phyloP scores from a whole-genome alignment of 768 basidiomycete species.

The Termitomyces heimii region DNA sequence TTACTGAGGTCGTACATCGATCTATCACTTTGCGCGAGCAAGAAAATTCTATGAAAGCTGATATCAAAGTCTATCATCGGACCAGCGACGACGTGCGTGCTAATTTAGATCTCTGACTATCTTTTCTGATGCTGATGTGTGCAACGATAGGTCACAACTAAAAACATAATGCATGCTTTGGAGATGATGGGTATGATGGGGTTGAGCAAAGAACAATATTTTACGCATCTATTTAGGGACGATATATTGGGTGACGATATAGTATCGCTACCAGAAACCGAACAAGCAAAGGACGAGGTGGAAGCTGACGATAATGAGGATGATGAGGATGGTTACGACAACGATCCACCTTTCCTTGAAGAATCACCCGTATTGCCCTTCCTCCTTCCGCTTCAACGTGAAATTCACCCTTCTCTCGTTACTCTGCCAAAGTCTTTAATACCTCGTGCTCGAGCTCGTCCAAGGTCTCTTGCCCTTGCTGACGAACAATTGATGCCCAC shows the following conservation, averaged over 20 bases:
- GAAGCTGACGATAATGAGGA: constrained; percentile 2
- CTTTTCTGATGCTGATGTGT: not conserved
- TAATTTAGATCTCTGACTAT: not conserved
- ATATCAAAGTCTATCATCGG: constrained; percentile 55
- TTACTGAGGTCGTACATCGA: constrained; percentile 42
- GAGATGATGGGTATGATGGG: constrained; percentile 36
- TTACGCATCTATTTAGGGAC: constrained; percentile 25
- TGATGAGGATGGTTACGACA: constrained; percentile 5
- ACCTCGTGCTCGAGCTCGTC: not conserved
- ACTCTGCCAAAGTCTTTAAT: constrained; percentile 10
- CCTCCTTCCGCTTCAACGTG: constrained; percentile 18
- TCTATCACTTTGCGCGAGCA: constrained; percentile 53
- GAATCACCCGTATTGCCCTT: constrained; percentile 5
- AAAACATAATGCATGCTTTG: constrained; percentile 44
- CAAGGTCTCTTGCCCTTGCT: not conserved
- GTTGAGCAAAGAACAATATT: constrained; percentile 33
- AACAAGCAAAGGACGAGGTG: constrained; percentile 2
- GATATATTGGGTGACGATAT: constrained; percentile 12
- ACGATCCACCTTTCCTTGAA: constrained; percentile 5
- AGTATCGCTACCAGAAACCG: not conserved
- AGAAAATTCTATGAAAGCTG: constrained; percentile 50
- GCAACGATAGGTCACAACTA: constrained; percentile 31
- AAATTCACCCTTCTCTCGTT: constrained; percentile 19
- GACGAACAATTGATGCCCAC: constrained; percentile 15
- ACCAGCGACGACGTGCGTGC: constrained; percentile 34